A percentile compares a stretch with the other conserved stretches of the same genome.
These are phyloP conservation scores for Tuber microsphaerosporum DNA, from an alignment of 495 filamentous ascomycete species.

Conservation along the genomic window DNA sequence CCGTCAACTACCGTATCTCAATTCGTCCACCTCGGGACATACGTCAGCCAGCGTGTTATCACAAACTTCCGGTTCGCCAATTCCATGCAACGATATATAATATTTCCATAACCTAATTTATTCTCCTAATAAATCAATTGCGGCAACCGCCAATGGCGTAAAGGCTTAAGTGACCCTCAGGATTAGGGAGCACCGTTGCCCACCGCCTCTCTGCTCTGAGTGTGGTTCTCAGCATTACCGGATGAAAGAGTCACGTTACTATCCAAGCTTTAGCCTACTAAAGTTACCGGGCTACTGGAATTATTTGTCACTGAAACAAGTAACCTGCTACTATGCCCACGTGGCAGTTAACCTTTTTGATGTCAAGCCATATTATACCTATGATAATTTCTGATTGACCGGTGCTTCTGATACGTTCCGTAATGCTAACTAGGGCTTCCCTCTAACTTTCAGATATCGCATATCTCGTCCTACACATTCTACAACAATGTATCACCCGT, in stretches of 20 bases:
- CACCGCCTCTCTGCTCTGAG: background rate
- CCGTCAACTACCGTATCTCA: background rate
- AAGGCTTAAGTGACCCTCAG: background rate
- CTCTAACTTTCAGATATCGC: slow-evolving; percentile 37
- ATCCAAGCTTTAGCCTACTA: background rate
- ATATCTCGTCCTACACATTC: slow-evolving; percentile 47
- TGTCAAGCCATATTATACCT: background rate
- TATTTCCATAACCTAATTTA: background rate
- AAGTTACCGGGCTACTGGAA: background rate
- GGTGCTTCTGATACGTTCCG: background rate
- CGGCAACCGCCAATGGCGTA: background rate
- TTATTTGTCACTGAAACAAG: background rate
- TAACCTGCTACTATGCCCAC: background rate
- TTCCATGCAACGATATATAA: background rate
- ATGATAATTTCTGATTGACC: background rate
- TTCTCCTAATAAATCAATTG: background rate
- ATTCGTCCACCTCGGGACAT: background rate
- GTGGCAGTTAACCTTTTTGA: background rate
- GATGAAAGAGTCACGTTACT: background rate
- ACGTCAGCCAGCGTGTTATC: background rate
- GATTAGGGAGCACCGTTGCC: background rate
- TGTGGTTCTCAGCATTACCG: too few species aligned
- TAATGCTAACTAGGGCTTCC: background rate
- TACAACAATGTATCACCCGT: slow-evolving; percentile 50
- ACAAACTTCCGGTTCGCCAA: background rate